A percentile compares a stretch with the other conserved stretches of the same genome.
Evolutionary conservation across 2,329 filamentous ascomycete genomes (phyloP).

Genomic region (Cladosporium sp.): DNA sequence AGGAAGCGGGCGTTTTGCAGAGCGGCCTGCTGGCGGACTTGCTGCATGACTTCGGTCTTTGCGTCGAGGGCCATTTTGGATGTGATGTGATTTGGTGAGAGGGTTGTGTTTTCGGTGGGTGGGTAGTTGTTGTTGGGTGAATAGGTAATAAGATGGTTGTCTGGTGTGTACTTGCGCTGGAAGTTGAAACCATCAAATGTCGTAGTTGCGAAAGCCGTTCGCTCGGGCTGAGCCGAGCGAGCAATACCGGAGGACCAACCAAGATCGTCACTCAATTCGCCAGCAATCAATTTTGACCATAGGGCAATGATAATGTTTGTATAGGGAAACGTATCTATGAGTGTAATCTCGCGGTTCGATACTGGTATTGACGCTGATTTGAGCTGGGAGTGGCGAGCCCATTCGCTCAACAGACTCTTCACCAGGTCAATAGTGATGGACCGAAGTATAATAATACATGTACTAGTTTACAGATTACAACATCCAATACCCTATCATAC

Average conservation of each 20-base stretch:
- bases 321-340: too few relatives aligned
- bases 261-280: neutral
- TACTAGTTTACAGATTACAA: neutral
- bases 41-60: constrained; percentile 53
- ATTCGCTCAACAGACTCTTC: neutral
- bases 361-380: neutral
- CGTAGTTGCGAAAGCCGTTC: constrained; percentile 2
- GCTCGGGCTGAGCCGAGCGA: constrained; percentile 5
- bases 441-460: neutral
- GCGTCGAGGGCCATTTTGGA: constrained; percentile 40
- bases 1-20: constrained; percentile 54
- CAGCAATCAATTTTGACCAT: too few relatives aligned
- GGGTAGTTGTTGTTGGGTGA: neutral
- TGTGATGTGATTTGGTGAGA: neutral
- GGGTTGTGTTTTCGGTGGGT: neutral
- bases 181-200: neutral
- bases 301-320: neutral
- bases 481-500: neutral
- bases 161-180: neutral
- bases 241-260: neutral
- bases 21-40: constrained; percentile 56
- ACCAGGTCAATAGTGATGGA: neutral
- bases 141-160: neutral
- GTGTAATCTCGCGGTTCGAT: too few relatives aligned
- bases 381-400: neutral